Base-by-base conservation (phyloP, 345 rosid genomes). In the Adansonia digitata region DNA sequence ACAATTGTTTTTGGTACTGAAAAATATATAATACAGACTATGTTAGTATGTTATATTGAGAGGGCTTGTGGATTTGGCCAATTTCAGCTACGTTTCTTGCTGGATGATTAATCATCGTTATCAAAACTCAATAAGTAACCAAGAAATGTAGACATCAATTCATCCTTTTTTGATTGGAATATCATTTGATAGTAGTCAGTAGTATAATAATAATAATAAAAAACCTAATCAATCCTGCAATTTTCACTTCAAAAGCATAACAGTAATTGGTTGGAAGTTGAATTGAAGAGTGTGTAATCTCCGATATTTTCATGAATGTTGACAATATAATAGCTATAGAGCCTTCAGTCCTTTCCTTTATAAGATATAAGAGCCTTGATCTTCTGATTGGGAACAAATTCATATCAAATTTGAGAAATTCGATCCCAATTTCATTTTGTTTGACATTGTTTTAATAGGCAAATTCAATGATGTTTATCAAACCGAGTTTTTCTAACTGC, bases 231-330 rank as follows among this genome's bases (percentile, higher is more conserved):
- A 70, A 51, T 82, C 82, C 90, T 11, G 89, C 89, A 69, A 85
- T 86, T 78, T 87, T 80, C 78, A 88, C 89, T 22, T 74, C 75
- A 78, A 93, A 92, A 42, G 98, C 85, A 84, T 91, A 93, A 76
- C 98, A 95, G 78, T 95, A 92, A 79, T 88, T 84, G 17, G 97
- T 90, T 59, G 99, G 93, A 71, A 90, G 91, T 80, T 89, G 91
- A 51, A 51, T 51, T 17, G 56, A 51, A 51, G 56, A 51, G 56
- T 18, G 56, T 51, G n/a, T n/a, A n/a, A 51, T 51, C 56, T 51
- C 56, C 2, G 56, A 51, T 51, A 51, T 51, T 51, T 22, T 51
- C 56, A 51, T 51, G 56, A 51, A 51, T n/a, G 56, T 51, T 51
- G 56, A 51, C 56, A 51, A 10, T 51, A 51, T 18, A 51, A 51